phyloP scores from a whole-genome alignment of 2,329 filamentous ascomycete species.

The Colletotrichum filicis region DNA sequence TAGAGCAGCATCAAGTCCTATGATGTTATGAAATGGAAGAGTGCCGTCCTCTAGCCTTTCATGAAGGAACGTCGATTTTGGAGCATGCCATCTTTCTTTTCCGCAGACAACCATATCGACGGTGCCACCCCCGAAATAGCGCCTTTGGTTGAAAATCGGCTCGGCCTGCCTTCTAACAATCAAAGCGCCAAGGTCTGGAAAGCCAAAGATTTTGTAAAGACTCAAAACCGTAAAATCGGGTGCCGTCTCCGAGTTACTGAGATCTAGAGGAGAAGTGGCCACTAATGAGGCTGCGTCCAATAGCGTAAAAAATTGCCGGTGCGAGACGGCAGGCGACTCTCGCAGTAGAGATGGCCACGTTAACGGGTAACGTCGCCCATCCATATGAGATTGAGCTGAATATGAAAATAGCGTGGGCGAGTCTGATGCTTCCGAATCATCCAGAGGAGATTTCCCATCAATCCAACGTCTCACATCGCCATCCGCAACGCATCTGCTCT shows the following conservation, averaged over 20 bases:
- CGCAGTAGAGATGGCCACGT: conserved; percentile 69
- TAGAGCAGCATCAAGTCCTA: conserved; percentile 82
- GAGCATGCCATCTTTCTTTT: conserved; percentile 85
- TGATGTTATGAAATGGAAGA: conserved; percentile 88
- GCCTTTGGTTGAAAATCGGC: conserved; percentile 71
- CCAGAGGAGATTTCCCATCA: conserved; percentile 46
- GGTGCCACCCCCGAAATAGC: conserved; percentile 94
- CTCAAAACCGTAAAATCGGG: conserved; percentile 91
- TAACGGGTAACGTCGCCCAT: conserved; percentile 46
- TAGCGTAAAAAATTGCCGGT: conserved; percentile 13
- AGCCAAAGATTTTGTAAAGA: conserved; percentile 98
- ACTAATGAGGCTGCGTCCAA: conserved; percentile 81
- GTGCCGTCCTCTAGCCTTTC: conserved; percentile 92
- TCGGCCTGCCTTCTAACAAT: conserved; percentile 81
- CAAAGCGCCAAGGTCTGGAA: conserved; percentile 88
- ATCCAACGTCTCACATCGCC: conserved; percentile 75
- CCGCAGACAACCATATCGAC: conserved; percentile 87
- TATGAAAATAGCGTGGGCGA: conserved; percentile 47
- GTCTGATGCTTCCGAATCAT: conserved; percentile 36
- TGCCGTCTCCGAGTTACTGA: conserved; percentile 68
- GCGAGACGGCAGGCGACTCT: background rate
- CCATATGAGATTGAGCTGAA: conserved; percentile 35
- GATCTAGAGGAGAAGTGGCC: conserved; percentile 80
- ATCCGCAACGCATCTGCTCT: conserved; percentile 75
- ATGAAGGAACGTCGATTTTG: conserved; percentile 78